These are phyloP conservation scores for Paraleonurus japonicus DNA, from an alignment of 257 asterid genomes.

Conservation along the genomic window DNA sequence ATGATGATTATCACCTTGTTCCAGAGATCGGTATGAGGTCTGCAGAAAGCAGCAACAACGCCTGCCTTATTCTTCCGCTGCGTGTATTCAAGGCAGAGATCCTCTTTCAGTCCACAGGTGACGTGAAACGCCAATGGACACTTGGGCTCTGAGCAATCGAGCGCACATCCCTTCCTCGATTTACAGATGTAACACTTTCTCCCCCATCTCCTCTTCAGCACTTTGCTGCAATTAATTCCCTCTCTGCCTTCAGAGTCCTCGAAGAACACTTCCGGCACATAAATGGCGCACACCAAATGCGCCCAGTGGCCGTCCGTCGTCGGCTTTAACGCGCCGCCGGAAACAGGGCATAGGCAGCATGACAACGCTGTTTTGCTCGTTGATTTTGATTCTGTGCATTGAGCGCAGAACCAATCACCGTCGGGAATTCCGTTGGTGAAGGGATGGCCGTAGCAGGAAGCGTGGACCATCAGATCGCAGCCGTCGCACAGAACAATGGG, in stretches of 20 bases:
- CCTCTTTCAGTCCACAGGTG: slow-evolving; percentile 67
- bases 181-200: slow-evolving; percentile 55
- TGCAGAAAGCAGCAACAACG: slow-evolving; percentile 79
- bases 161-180: slow-evolving; percentile 53
- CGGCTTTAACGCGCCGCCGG: slow-evolving; percentile 74
- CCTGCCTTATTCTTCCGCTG: slow-evolving; percentile 56
- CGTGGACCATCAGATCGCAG: slow-evolving; percentile 84
- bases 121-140: slow-evolving; percentile 72
- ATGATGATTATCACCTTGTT: slow-evolving; percentile 52
- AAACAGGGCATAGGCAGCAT: slow-evolving; percentile 71
- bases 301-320: slow-evolving; percentile 80
- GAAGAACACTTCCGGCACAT: slow-evolving; percentile 87
- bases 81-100: slow-evolving; percentile 61
- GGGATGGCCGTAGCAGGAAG: slow-evolving; percentile 80
- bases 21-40: slow-evolving; percentile 73
- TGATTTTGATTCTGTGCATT: slow-evolving; percentile 41
- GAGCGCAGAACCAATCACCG: slow-evolving; percentile 87
- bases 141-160: slow-evolving; percentile 81
- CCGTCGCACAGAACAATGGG: slow-evolving; percentile 93
- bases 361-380: slow-evolving; percentile 7
- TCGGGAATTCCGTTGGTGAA: slow-evolving; percentile 62
- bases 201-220: slow-evolving; percentile 63
- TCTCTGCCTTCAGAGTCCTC: slow-evolving; percentile 53
- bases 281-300: slow-evolving; percentile 72
- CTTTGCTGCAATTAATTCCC: slow-evolving; percentile 60